Evolutionary conservation across 768 basidiomycete species (phyloP).

Genomic region (Termitomyces sp.): DNA sequence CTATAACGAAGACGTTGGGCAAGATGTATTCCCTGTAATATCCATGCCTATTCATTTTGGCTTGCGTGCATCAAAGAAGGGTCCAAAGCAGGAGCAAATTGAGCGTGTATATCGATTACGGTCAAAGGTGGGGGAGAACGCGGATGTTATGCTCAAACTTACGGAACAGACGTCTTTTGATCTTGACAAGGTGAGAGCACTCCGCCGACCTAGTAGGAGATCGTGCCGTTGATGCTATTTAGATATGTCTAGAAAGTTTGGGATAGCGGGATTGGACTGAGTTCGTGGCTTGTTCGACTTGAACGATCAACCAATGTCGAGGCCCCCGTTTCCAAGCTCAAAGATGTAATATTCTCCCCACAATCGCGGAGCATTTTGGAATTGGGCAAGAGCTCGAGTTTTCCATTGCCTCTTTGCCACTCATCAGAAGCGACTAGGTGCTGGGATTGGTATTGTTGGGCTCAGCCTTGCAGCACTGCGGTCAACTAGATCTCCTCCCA

Average conservation of each 20-base stretch:
- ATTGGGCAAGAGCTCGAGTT: constrained; percentile 49
- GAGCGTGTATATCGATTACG: constrained; percentile 51
- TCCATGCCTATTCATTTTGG: constrained; percentile 64
- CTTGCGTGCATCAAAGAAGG: constrained; percentile 25
- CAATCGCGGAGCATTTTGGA: constrained; percentile 55
- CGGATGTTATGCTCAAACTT: constrained; percentile 41
- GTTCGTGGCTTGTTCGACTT: constrained; percentile 66
- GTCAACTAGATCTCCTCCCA: constrained; percentile 25
- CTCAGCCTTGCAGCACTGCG: constrained; percentile 61
- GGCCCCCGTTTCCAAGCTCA: constrained; percentile 20
- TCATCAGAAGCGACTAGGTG: constrained; percentile 44
- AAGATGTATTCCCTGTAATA: constrained; percentile 54
- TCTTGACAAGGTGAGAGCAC: constrained; percentile 78
- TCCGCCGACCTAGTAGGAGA: not conserved
- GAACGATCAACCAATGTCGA: constrained; percentile 18
- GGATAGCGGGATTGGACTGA: constrained; percentile 89
- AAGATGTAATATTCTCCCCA: constrained; percentile 38
- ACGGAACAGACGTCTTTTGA: constrained; percentile 87
- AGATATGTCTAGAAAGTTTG: constrained; percentile 79
- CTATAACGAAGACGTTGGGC: constrained; percentile 39
- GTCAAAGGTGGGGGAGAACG: constrained; percentile 19
- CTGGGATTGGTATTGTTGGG: constrained; percentile 84
- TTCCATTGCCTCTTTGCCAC: not conserved
- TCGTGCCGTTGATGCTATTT: constrained; percentile 23
- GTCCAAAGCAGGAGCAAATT: constrained; percentile 67